Percentiles rank a stretch among this genome's conserved stretches.
phyloP scores from a whole-genome alignment of 768 basidiomycete species.

The Auricularia sp. region DNA sequence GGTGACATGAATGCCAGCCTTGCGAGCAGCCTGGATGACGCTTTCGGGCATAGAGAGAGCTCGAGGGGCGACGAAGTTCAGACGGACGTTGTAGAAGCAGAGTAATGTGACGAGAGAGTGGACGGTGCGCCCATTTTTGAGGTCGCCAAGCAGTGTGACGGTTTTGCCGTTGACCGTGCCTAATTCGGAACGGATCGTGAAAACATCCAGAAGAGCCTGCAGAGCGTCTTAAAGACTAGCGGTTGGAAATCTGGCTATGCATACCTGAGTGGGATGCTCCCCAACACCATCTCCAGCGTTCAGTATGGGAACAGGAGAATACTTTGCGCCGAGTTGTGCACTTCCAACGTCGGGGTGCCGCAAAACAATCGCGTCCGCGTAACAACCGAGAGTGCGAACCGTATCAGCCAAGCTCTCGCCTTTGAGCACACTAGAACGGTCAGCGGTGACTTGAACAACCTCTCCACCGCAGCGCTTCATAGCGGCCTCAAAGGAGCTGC shows the following conservation, averaged over 20 bases:
- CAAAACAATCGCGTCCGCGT: slow-evolving; percentile 88
- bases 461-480: slow-evolving; percentile 98
- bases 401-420: slow-evolving; percentile 93
- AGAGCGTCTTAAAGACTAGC: slow-evolving; percentile 2
- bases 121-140: slow-evolving; percentile 96
- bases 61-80: slow-evolving; percentile 91
- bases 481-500: slow-evolving; percentile 92
- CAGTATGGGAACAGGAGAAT: slow-evolving; percentile 87
- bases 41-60: slow-evolving; percentile 81
- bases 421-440: slow-evolving; percentile 82
- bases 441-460: slow-evolving; percentile 75
- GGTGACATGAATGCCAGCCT: slow-evolving; percentile 67
- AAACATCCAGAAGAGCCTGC: slow-evolving; percentile 77
- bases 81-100: slow-evolving; percentile 81
- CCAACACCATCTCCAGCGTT: slow-evolving; percentile 97
- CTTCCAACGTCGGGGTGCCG: slow-evolving; percentile 92
- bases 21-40: slow-evolving; percentile 75
- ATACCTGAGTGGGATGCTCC: slow-evolving; percentile 91
- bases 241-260: slow-evolving; percentile 1
- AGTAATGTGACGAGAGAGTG: slow-evolving; percentile 91
- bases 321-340: slow-evolving; percentile 92
- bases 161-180: slow-evolving; percentile 96
- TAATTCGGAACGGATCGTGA: slow-evolving; percentile 94
- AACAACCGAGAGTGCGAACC: slow-evolving; percentile 87
- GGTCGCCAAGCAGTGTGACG: slow-evolving; percentile 85